phyloP scores from a whole-genome alignment of 257 asterid species.

The Nyctanthes arbortristis region DNA sequence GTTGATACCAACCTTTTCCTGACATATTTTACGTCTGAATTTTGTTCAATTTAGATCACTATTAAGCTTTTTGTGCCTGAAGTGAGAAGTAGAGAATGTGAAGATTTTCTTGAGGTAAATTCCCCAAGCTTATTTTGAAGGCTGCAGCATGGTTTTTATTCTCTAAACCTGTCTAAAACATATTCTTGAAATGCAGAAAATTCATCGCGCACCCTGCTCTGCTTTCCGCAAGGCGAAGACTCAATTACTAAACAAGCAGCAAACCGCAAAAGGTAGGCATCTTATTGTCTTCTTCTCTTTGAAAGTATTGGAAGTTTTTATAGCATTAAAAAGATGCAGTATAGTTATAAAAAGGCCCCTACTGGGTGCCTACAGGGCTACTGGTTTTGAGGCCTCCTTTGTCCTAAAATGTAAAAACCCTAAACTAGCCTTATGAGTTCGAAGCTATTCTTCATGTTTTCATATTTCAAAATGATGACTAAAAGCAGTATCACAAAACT shows the following conservation, averaged over 20 bases:
- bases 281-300: not conserved
- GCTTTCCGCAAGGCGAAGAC: conserved; percentile 32
- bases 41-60: conserved; percentile 18
- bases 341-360: not conserved
- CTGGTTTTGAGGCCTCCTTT: too few species aligned
- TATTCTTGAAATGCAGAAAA: conserved; percentile 5
- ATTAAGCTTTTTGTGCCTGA: conserved; percentile 27
- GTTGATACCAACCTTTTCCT: not conserved
- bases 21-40: not conserved
- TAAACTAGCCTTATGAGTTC: too few species aligned
- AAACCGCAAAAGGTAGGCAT: conserved; percentile 22
- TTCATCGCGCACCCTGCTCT: conserved; percentile 6
- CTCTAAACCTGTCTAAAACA: not conserved
- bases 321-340: not conserved
- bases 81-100: conserved; percentile 7
- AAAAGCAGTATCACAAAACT: too few species aligned
- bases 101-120: conserved; percentile 21
- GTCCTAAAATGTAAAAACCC: too few species aligned
- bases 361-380: too few species aligned
- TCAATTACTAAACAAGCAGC: conserved; percentile 32
- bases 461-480: too few species aligned
- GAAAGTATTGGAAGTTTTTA: not conserved
- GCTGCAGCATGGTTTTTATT: not conserved
- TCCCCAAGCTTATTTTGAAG: not conserved
- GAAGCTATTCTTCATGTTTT: too few species aligned